Percentiles rank a stretch among this genome's conserved stretches.
Conservation (phyloP, 139 green algal genomes). For the Pleodorina starrii region DNA sequence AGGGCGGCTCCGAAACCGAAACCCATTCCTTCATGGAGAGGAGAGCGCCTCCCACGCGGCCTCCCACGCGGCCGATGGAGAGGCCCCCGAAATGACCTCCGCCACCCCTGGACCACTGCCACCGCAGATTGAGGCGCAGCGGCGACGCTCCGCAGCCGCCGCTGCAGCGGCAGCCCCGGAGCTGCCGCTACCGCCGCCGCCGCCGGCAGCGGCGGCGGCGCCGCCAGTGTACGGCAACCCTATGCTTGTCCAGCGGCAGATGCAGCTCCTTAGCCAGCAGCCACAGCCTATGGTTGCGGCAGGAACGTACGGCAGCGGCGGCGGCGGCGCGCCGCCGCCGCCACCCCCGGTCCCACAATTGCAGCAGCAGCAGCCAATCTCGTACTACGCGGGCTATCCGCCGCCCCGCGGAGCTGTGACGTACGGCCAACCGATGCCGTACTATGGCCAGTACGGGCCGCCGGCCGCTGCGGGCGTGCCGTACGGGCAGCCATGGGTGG, state of each 20-base stretch:
- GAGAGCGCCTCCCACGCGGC: too few species aligned
- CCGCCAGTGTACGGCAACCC: conserved; percentile 36
- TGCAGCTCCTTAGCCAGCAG: neutral
- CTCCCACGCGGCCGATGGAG: too few species aligned
- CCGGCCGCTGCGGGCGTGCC: neutral
- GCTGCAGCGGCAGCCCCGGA: conserved; percentile 19
- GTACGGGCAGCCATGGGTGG: conserved; percentile 11
- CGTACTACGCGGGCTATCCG: neutral
- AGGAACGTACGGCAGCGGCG: neutral
- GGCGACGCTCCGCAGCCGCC: neutral
- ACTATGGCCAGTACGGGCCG: conserved; percentile 15
- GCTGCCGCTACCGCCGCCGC: neutral
- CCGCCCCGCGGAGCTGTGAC: neutral
- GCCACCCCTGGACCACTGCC: too few species aligned
- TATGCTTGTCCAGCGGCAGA: neutral
- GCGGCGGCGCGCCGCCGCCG: neutral
- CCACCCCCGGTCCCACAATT: conserved; percentile 8
- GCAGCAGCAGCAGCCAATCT: too few species aligned
- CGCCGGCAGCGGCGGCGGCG: neutral
- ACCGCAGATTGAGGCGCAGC: conserved; percentile 18
- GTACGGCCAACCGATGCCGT: conserved; percentile 6
- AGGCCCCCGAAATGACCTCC: too few species aligned
- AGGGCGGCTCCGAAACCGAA: too few species aligned
- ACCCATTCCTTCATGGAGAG: too few species aligned
- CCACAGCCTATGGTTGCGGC: neutral